Percentiles rank a stretch among this genome's conserved stretches.
These are phyloP conservation scores for Aureobasidium sp. DNA, from an alignment of 2,329 filamentous ascomycete species.

Conservation along the genomic window DNA sequence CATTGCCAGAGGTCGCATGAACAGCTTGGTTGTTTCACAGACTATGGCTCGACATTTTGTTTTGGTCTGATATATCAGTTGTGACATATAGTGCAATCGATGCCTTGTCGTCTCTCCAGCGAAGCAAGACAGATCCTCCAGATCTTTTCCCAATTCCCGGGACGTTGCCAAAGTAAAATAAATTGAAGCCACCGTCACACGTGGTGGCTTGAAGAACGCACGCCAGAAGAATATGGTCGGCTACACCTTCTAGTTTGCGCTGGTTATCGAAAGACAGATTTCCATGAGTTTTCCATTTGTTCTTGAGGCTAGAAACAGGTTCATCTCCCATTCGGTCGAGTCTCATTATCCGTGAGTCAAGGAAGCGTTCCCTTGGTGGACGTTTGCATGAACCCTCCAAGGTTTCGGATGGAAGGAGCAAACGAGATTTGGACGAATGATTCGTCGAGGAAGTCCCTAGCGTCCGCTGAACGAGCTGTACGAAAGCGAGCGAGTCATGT, in stretches of 20 bases:
- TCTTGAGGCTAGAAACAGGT: not conserved
- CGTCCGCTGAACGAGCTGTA: not conserved
- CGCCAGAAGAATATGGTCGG: not conserved
- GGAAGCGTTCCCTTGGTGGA: not conserved
- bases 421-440: not conserved
- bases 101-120: not conserved
- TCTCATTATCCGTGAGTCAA: not conserved
- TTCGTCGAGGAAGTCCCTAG: not conserved
- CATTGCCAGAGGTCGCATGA: not conserved
- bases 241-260: not conserved
- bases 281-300: not conserved
- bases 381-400: not conserved
- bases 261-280: not conserved
- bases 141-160: slow-evolving; percentile 5
- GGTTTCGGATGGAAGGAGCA: not conserved
- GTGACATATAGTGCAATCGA: not conserved
- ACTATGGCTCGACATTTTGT: not conserved
- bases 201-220: not conserved
- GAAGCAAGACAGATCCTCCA: not conserved
- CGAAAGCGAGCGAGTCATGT: not conserved
- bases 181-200: slow-evolving; percentile 4
- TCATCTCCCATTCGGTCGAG: not conserved
- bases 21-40: not conserved
- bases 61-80: not conserved
- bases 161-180: not conserved